Base-by-base conservation (phyloP, 306 rosid genomes). In the Prunus padus region DNA sequence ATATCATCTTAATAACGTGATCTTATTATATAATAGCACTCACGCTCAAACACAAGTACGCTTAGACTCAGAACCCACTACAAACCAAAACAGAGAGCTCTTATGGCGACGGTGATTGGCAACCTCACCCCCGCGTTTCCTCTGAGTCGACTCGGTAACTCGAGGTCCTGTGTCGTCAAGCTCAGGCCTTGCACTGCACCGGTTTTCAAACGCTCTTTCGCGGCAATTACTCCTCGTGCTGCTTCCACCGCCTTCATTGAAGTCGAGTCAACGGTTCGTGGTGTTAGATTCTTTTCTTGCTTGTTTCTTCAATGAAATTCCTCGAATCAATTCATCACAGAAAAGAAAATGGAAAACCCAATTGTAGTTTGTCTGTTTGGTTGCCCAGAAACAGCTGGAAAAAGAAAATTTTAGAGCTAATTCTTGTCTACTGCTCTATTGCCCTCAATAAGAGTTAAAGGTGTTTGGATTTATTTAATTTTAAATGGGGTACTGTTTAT, bases 31-130 rank as follows among this genome's bases (percentile, higher is more conserved):
- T 42, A 66, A 11, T 42, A 11, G 12, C 4, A n/a, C 49, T n/a
- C 26, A 33, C 42, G 6, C 42, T 37, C 42, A 9, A 16, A 23
- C n/a, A 12, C 30, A 8, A 37, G 28, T 4, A 23, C 19, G 18
- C 19, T 9, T 22, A 68, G 3, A 14, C 11, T 3, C 49, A 6
- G 8, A 71, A 19, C 25, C 20, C 52, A 22, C 49, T 13, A 8
- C 26, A 37, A 25, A 33, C 14, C 45, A 4, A 14, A 31, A 72
- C 3, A 25, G 40, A 64, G 40, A 70, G 33, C 31, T 71, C 45
- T 23, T 25, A 90, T 90, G 96, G 83, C 84, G 45, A 70, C 82
- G 30, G 33, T 76, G 45, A n/a, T 80, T 54, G 70, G 77, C 68
- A 84, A 66, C 70, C 23, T 69, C 6, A 79, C 74, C n/a, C 22